Percentiles rank a stretch among this genome's conserved stretches.
phyloP scores from a whole-genome alignment of 2,329 filamentous ascomycete species.

The Anthostomella pinea region DNA sequence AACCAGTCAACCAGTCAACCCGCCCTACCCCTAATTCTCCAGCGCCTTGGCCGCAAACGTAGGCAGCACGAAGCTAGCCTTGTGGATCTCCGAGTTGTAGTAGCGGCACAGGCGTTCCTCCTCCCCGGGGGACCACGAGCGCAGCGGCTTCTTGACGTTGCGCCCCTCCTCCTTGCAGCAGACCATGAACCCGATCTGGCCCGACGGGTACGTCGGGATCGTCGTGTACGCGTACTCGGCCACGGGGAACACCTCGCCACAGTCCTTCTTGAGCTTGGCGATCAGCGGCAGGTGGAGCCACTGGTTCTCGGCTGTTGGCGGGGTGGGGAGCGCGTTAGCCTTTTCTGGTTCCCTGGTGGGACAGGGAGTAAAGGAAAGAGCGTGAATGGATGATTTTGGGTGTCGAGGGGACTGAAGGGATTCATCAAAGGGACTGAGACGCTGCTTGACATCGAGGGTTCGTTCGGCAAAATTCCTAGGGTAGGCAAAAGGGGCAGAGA shows the following conservation, averaged over 20 bases:
- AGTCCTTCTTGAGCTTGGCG: constrained; percentile 91
- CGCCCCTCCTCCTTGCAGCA: constrained; percentile 90
- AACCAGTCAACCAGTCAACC: too few species aligned
- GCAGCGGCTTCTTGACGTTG: constrained; percentile 81
- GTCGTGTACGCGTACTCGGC: constrained; percentile 99
- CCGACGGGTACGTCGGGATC: constrained; percentile 97
- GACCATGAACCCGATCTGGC: constrained; percentile 99
- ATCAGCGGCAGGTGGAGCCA: constrained; percentile 97
- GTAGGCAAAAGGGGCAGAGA: too few species aligned
- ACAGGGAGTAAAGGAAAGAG: background rate
- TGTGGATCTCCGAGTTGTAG: constrained; percentile 97
- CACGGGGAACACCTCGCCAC: constrained; percentile 94
- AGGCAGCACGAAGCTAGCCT: constrained; percentile 88
- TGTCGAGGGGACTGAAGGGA: too few species aligned
- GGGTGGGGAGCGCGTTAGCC: constrained; percentile 5
- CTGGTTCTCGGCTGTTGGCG: constrained; percentile 83
- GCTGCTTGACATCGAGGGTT: too few species aligned
- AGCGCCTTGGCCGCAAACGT: constrained; percentile 84
- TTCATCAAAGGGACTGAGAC: too few species aligned
- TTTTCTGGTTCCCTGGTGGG: background rate
- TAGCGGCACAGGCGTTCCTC: constrained; percentile 92
- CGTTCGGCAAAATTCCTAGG: too few species aligned
- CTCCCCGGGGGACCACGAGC: constrained; percentile 79
- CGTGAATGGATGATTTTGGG: too few species aligned
- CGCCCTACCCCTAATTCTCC: too few species aligned